A percentile compares a stretch with the other conserved stretches of the same genome.
Conservation (phyloP, 139 green algal genomes). For the Micractinium sp. region DNA sequence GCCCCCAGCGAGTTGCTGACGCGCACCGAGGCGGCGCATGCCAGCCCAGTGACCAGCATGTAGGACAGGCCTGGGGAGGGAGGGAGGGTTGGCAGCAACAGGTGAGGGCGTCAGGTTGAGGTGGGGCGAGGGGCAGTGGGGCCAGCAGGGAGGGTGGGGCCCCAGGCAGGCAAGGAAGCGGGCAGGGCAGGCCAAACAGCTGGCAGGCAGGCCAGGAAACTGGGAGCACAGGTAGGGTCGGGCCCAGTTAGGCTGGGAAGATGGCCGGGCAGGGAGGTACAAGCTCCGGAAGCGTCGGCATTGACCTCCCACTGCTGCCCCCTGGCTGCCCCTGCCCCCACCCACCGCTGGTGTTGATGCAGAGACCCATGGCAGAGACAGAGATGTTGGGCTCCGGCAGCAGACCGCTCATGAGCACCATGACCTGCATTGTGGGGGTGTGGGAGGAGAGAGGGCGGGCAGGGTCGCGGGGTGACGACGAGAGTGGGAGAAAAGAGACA, state of each 20-base stretch:
- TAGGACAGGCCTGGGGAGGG: background rate
- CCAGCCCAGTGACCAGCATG: constrained; percentile 18
- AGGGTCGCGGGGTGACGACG: background rate
- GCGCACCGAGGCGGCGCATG: background rate
- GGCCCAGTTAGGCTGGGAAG: background rate
- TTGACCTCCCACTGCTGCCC: background rate
- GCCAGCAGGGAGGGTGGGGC: background rate
- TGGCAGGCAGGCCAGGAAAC: background rate
- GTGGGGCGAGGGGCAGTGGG: no score
- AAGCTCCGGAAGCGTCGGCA: no score
- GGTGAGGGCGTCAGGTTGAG: background rate
- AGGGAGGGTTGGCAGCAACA: background rate
- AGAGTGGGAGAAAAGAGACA: background rate
- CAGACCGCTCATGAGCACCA: constrained; percentile 32
- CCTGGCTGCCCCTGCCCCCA: background rate
- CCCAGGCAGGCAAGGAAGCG: background rate
- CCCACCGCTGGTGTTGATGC: constrained; percentile 20
- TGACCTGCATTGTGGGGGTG: background rate
- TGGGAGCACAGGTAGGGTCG: background rate
- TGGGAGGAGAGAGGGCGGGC: background rate
- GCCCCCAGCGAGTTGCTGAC: constrained; percentile 27
- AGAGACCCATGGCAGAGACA: constrained; percentile 19
- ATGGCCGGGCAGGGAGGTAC: no score
- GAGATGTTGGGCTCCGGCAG: constrained; percentile 27
- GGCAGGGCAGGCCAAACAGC: background rate